phyloP scores from a whole-genome alignment of 768 basidiomycete species.

The Paxillus ammoniavirescens region DNA sequence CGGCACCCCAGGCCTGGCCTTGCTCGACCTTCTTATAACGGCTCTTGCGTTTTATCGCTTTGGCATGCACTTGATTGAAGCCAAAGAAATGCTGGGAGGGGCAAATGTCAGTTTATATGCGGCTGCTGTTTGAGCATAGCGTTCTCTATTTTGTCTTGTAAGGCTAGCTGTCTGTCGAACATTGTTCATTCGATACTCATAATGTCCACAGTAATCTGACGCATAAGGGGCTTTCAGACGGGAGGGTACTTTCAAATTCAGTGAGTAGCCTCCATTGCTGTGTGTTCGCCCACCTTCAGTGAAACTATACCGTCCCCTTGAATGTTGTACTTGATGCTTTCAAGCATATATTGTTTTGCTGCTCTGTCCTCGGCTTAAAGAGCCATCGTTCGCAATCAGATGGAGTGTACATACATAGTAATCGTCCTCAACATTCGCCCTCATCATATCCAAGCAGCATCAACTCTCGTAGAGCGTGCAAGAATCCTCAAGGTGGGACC shows the following conservation, averaged over 20 bases:
- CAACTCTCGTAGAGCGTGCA: too few relatives aligned
- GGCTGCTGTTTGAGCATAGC: slow-evolving; percentile 8
- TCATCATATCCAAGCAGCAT: too few relatives aligned
- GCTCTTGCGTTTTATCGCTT: slow-evolving; percentile 10
- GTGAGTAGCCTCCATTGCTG: neutral
- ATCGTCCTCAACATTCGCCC: neutral
- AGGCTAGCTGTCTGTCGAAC: neutral
- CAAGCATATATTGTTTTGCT: neutral
- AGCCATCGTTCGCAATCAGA: neutral
- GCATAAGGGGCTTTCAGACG: neutral
- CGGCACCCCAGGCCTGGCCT: neutral
- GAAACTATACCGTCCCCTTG: neutral
- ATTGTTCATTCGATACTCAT: neutral
- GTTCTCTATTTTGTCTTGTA: slow-evolving; percentile 14
- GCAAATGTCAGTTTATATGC: slow-evolving; percentile 4
- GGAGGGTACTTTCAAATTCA: neutral
- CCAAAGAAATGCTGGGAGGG: neutral
- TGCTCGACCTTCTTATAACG: slow-evolving; percentile 9
- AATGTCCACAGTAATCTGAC: slow-evolving; percentile 1
- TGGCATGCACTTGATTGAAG: neutral
- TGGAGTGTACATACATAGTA: neutral
- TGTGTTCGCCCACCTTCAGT: too few relatives aligned
- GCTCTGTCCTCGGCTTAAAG: slow-evolving; percentile 3
- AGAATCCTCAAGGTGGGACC: too few relatives aligned
- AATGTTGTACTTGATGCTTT: neutral